A percentile compares a stretch with the other conserved stretches of the same genome.
Conservation (phyloP, 1,284 basidiomycete species). For the Tylopilus orsonianus region DNA sequence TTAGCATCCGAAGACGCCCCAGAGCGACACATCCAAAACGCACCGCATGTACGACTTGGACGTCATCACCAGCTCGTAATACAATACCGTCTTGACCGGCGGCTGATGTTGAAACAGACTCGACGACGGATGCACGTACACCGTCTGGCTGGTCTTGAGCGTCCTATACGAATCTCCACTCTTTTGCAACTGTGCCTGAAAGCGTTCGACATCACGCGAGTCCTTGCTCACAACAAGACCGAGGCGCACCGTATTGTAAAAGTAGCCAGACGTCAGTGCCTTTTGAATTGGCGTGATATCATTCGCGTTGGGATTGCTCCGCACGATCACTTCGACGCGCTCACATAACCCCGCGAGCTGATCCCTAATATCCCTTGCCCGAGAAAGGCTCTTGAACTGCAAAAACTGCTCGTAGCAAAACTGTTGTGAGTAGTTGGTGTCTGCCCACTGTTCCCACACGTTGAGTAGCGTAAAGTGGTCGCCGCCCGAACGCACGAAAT, state of each 20-base stretch:
- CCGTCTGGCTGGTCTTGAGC: constrained; percentile 92
- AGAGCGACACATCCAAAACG: constrained; percentile 14
- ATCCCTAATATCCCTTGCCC: constrained; percentile 95
- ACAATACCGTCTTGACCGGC: constrained; percentile 86
- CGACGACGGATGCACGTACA: constrained; percentile 95
- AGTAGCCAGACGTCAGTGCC: constrained; percentile 92
- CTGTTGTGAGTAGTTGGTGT: constrained; percentile 93
- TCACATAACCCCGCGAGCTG: constrained; percentile 95
- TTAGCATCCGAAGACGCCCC: neutral
- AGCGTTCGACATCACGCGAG: neutral
- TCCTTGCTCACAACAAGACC: neutral
- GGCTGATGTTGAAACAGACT: constrained; percentile 95
- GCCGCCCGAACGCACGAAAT: constrained; percentile 93
- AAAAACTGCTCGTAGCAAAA: constrained; percentile 97
- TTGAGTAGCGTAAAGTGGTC: constrained; percentile 98
- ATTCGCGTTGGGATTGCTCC: constrained; percentile 84
- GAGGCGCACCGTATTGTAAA: constrained; percentile 83
- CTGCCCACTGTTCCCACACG: constrained; percentile 99
- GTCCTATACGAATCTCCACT: constrained; percentile 92
- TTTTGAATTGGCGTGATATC: constrained; percentile 94
- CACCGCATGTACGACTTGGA: constrained; percentile 82
- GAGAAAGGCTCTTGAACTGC: constrained; percentile 92
- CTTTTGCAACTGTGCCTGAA: constrained; percentile 82
- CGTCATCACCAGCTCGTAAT: constrained; percentile 93
- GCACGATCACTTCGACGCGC: constrained; percentile 91